Conservation (phyloP, 2,329 filamentous ascomycete species). For the Penicillium palitans region DNA sequence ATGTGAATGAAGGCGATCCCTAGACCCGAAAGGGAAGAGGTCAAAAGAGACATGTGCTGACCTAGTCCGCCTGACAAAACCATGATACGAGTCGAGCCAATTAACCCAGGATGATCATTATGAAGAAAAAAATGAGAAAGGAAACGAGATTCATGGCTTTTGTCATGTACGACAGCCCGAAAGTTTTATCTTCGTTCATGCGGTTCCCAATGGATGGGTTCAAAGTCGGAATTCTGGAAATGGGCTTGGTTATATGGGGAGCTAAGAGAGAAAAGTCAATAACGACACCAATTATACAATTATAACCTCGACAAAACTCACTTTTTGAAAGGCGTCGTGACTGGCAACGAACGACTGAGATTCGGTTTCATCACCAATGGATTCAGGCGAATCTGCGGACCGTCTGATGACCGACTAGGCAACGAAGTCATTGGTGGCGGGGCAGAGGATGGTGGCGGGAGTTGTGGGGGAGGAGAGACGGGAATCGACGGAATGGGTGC, state of each 20-base stretch:
- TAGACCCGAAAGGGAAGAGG: not conserved
- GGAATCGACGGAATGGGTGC: conserved; percentile 24
- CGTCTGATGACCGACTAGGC: conserved; percentile 37
- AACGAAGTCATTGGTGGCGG: conserved; percentile 37
- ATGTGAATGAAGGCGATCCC: not conserved
- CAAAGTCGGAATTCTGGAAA: conserved; percentile 49
- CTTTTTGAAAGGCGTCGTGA: conserved; percentile 46
- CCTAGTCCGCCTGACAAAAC: not conserved
- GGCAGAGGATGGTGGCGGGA: conserved; percentile 26
- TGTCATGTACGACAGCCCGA: not conserved
- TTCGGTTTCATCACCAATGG: conserved; percentile 44
- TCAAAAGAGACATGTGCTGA: not conserved
- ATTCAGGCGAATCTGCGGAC: conserved; percentile 45
- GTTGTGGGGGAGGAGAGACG: conserved; percentile 30
- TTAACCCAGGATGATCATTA: not conserved
- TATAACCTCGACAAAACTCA: conserved; percentile 23
- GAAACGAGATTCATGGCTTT: conserved; percentile 21
- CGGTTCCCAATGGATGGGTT: conserved; percentile 49
- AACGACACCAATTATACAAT: not conserved
- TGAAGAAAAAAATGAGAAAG: not conserved
- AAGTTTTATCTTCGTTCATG: conserved; percentile 32
- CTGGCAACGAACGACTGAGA: conserved; percentile 42
- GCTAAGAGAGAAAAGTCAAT: conserved; percentile 24
- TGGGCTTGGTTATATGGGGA: conserved; percentile 49
- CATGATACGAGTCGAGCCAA: not conserved